Evolutionary conservation across 2,329 filamentous ascomycete genomes (phyloP).

Genomic region (Scedosporium dehoogii): DNA sequence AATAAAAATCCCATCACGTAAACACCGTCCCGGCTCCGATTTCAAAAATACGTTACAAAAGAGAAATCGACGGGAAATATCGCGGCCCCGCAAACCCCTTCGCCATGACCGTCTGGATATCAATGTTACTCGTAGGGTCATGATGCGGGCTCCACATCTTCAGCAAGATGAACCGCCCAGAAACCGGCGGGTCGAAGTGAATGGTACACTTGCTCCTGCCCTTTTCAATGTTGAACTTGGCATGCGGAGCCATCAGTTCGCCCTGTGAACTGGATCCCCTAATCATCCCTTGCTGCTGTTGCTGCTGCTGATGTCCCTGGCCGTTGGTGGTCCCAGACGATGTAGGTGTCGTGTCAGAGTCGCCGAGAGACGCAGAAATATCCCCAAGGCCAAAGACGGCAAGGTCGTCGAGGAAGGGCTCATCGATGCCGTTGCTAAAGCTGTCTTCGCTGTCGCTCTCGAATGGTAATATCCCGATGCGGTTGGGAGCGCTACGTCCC

Average conservation of each 20-base stretch:
- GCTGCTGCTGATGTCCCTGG: constrained; percentile 13
- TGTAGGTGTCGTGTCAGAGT: not conserved
- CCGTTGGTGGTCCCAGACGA: constrained; percentile 13
- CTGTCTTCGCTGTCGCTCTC: constrained; percentile 36
- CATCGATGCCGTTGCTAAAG: constrained; percentile 16
- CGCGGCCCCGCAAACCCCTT: constrained; percentile 79
- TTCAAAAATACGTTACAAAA: constrained; percentile 30
- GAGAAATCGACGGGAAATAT: constrained; percentile 63
- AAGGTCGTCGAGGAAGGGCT: constrained; percentile 16
- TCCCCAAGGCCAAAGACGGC: constrained; percentile 7
- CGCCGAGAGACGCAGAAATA: not conserved
- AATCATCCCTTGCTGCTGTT: constrained; percentile 34
- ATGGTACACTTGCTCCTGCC: constrained; percentile 80
- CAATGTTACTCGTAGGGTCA: constrained; percentile 61
- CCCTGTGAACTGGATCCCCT: constrained; percentile 47
- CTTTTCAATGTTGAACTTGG: constrained; percentile 73
- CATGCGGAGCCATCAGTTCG: constrained; percentile 60
- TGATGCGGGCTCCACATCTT: constrained; percentile 81
- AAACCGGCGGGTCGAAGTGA: constrained; percentile 72
- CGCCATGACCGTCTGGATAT: constrained; percentile 77
- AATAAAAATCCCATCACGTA: not conserved
- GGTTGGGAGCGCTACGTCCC: constrained; percentile 35
- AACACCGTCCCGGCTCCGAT: not conserved
- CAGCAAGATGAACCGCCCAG: constrained; percentile 72
- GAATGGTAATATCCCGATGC: constrained; percentile 45